Evolutionary conservation across 2,329 filamentous ascomycete species (phyloP).

Genomic region (Xylariales sp.): DNA sequence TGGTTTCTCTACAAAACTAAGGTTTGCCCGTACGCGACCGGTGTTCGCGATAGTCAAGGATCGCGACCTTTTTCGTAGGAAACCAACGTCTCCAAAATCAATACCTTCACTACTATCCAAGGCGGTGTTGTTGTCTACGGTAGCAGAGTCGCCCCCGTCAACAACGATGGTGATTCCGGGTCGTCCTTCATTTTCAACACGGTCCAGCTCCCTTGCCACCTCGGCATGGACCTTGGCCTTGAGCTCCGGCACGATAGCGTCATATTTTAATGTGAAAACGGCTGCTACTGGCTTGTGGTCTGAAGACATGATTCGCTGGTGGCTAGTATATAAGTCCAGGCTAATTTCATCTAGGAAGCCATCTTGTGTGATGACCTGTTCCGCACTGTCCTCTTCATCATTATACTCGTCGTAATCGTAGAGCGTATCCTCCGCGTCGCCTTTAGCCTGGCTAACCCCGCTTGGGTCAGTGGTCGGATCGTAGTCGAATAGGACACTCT

Average conservation of each 20-base stretch:
- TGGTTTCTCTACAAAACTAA: constrained; percentile 82
- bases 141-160: constrained; percentile 64
- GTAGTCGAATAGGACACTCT: constrained; percentile 89
- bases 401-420: constrained; percentile 72
- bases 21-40: constrained; percentile 80
- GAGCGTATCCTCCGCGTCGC: constrained; percentile 52
- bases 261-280: constrained; percentile 85
- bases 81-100: constrained; percentile 81
- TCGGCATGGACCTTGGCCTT: constrained; percentile 88
- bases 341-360: constrained; percentile 66
- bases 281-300: constrained; percentile 94
- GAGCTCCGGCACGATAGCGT: constrained; percentile 85
- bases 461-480: constrained; percentile 79
- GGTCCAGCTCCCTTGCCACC: constrained; percentile 87
- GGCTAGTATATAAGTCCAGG: constrained; percentile 80
- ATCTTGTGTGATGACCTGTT: constrained; percentile 67
- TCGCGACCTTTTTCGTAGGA: constrained; percentile 72
- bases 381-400: constrained; percentile 58
- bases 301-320: constrained; percentile 90
- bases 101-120: constrained; percentile 67
- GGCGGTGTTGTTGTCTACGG: constrained; percentile 52
- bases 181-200: constrained; percentile 89
- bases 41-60: constrained; percentile 92
- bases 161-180: constrained; percentile 86
- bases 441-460: constrained; percentile 55